Conservation (phyloP, 2,329 filamentous ascomycete species). For the Xylariaceae sp. region DNA sequence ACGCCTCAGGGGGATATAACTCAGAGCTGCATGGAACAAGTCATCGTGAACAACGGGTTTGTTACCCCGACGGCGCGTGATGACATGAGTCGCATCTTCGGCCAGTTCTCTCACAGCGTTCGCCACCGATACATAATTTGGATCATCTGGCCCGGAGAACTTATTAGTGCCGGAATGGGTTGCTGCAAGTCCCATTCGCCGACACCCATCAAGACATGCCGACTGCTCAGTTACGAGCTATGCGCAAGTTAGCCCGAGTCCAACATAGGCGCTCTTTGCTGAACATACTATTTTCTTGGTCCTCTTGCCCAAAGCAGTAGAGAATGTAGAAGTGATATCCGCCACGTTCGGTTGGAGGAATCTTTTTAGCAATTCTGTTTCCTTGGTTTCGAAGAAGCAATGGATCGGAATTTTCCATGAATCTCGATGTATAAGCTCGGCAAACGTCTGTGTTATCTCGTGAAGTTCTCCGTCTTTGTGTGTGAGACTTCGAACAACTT, state of each 20-base stretch:
- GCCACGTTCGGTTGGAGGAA: background rate
- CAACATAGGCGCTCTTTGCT: background rate
- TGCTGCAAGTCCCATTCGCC: background rate
- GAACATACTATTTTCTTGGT: background rate
- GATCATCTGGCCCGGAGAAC: background rate
- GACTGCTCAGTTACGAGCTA: background rate
- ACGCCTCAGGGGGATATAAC: slow-evolving; percentile 14
- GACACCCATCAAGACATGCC: background rate
- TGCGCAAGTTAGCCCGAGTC: too few relatives aligned
- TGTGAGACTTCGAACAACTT: background rate
- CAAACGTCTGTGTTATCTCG: background rate
- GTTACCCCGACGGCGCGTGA: background rate
- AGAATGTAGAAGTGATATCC: background rate
- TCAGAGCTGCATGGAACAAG: too few relatives aligned
- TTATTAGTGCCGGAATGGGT: background rate
- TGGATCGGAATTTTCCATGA: background rate
- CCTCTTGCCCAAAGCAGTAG: background rate
- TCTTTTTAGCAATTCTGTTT: background rate
- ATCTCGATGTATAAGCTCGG: background rate
- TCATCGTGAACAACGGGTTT: background rate
- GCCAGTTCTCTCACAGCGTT: background rate
- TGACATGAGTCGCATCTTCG: background rate
- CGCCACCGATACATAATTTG: background rate
- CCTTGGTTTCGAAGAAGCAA: background rate
- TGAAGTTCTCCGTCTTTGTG: background rate